Conservation (phyloP, 495 filamentous ascomycete genomes). For the Mytilinidion resinicola region DNA sequence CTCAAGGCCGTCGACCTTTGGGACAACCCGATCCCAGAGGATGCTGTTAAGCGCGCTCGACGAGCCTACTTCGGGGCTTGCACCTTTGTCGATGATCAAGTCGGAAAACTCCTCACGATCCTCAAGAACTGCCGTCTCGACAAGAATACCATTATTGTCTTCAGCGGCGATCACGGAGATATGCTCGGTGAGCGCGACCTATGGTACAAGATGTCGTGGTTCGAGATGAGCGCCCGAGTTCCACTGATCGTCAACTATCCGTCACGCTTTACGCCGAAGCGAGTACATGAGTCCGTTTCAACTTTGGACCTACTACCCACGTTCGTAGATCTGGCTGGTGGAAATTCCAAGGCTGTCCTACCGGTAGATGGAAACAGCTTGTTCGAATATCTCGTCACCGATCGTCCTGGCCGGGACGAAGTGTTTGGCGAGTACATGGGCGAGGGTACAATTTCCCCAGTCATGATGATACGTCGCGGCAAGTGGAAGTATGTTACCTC, state of each 20-base stretch:
- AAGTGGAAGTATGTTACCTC: slow-evolving; percentile 80
- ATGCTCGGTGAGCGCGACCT: slow-evolving; percentile 85
- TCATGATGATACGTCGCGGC: slow-evolving; percentile 86
- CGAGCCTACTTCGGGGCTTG: slow-evolving; percentile 85
- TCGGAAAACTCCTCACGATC: slow-evolving; percentile 68
- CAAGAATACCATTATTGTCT: slow-evolving; percentile 78
- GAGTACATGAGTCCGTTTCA: slow-evolving; percentile 69
- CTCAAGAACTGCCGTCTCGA: slow-evolving; percentile 68
- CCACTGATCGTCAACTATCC: slow-evolving; percentile 74
- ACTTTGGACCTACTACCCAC: slow-evolving; percentile 82
- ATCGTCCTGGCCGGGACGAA: slow-evolving; percentile 54
- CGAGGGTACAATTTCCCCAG: slow-evolving; percentile 74
- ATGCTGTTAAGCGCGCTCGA: slow-evolving; percentile 70
- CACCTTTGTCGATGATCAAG: slow-evolving; percentile 80
- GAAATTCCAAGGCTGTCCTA: slow-evolving; percentile 51
- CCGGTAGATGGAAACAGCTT: slow-evolving; percentile 75
- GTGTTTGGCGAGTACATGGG: slow-evolving; percentile 86
- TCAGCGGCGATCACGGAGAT: slow-evolving; percentile 85
- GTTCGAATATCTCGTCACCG: slow-evolving; percentile 61
- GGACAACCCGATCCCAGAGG: slow-evolving; percentile 68
- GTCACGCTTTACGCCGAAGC: slow-evolving; percentile 56
- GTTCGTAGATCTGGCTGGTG: slow-evolving; percentile 70
- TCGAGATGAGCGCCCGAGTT: slow-evolving; percentile 75
- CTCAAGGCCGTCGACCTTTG: slow-evolving; percentile 74
- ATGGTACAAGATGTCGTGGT: slow-evolving; percentile 96